phyloP scores from a whole-genome alignment of 768 basidiomycete species.

The Calvatia gigantea region DNA sequence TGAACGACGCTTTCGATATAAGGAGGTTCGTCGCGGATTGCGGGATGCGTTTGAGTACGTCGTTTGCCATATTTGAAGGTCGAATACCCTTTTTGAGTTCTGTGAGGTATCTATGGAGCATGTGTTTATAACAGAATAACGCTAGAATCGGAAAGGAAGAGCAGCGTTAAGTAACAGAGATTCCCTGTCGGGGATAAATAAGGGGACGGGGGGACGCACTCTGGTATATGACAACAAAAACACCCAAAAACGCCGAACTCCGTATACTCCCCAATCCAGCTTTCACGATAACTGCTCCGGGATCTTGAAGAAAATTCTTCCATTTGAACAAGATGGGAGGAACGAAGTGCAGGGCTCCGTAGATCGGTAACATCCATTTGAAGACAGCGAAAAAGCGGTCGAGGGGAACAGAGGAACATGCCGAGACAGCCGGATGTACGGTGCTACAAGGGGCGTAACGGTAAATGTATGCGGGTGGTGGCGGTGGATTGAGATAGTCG shows the following conservation, averaged over 20 bases:
- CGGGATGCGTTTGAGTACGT: slow-evolving; percentile 38
- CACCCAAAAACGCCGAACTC: slow-evolving; percentile 84
- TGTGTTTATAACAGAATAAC: slow-evolving; percentile 64
- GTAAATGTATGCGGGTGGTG: slow-evolving; percentile 14
- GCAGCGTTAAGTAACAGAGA: no score
- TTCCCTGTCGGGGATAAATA: no score
- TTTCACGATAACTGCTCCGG: slow-evolving; percentile 59
- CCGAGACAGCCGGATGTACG: slow-evolving; percentile 72
- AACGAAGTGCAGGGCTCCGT: slow-evolving; percentile 87
- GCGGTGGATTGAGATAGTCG: slow-evolving; percentile 28
- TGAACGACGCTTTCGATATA: slow-evolving; percentile 68
- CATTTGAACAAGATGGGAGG: slow-evolving; percentile 84
- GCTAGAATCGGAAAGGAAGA: slow-evolving; percentile 28
- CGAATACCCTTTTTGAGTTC: slow-evolving; percentile 2
- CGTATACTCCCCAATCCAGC: slow-evolving; percentile 71
- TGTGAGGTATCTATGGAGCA: slow-evolving; percentile 48
- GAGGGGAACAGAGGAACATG: slow-evolving; percentile 56
- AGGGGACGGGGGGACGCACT: slow-evolving; percentile 36
- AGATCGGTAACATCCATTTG: slow-evolving; percentile 80
- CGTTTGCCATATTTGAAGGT: slow-evolving; percentile 24
- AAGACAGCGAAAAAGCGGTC: slow-evolving; percentile 78
- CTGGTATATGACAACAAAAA: slow-evolving; percentile 82
- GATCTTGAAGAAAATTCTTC: slow-evolving; percentile 59
- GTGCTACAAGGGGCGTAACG: slow-evolving; percentile 59
- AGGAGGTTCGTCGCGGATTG: slow-evolving; percentile 51